Conservation (phyloP, 306 rosid species). For the Cucurbita ficifolia region DNA sequence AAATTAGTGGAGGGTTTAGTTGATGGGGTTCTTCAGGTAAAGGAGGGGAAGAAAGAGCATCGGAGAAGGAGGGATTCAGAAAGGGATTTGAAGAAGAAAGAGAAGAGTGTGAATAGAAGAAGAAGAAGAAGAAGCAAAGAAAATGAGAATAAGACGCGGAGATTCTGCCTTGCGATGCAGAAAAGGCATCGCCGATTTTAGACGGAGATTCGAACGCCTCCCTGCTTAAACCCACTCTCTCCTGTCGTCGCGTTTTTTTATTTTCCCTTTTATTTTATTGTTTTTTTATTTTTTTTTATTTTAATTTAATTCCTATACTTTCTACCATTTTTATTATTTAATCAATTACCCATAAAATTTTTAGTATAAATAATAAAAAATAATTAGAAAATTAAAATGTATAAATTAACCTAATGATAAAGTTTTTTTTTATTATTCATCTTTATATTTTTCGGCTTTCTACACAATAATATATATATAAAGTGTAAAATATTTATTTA, state of each 20-base stretch:
- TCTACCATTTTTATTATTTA: too few species aligned
- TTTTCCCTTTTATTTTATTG: not conserved
- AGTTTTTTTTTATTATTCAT: too few species aligned
- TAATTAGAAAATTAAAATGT: too few species aligned
- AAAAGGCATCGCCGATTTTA: conserved; percentile 15
- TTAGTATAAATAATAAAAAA: too few species aligned
- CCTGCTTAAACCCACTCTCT: conserved; percentile 20
- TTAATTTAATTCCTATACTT: too few species aligned
- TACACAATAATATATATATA: too few species aligned
- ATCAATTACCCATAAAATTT: too few species aligned
- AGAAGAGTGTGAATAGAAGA: not conserved
- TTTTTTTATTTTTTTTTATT: not conserved
- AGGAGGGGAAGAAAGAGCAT: not conserved
- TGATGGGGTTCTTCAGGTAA: not conserved
- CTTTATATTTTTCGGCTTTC: too few species aligned
- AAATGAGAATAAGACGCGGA: conserved; percentile 15
- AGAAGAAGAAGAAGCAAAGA: not conserved
- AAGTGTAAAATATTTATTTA: too few species aligned
- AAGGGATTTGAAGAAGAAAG: not conserved
- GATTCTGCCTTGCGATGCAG: conserved; percentile 29
- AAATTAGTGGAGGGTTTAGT: too few species aligned
- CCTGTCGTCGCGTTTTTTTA: conserved; percentile 58
- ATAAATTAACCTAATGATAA: too few species aligned
- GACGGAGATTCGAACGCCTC: conserved; percentile 7
- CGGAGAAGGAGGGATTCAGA: not conserved